Percentiles rank a stretch among this genome's conserved stretches.
Evolutionary conservation across 2,329 filamentous ascomycete genomes (phyloP).

Genomic region (Aciculosporium take): DNA sequence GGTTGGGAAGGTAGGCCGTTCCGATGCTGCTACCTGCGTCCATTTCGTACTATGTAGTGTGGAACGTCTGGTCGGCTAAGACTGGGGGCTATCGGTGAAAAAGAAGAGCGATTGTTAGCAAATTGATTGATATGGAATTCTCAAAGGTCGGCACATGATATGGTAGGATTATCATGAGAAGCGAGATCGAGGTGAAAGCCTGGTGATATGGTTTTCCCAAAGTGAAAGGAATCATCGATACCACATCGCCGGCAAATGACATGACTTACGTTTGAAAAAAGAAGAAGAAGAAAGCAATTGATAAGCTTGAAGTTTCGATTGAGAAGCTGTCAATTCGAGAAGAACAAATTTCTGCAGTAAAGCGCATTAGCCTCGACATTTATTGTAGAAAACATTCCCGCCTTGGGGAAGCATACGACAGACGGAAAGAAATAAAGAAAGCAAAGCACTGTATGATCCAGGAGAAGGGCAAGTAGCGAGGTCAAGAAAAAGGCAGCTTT

Average conservation of each 20-base stretch:
- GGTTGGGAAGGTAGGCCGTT: slow-evolving; percentile 18
- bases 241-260: slow-evolving; percentile 1
- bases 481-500: background rate
- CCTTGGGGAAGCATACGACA: background rate
- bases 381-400: background rate
- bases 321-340: slow-evolving; percentile 1
- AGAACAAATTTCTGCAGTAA: background rate
- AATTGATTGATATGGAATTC: background rate
- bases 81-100: slow-evolving; percentile 14
- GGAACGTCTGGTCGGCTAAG: slow-evolving; percentile 19
- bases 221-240: background rate
- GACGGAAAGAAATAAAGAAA: background rate
- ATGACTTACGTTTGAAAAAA: slow-evolving; percentile 12
- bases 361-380: background rate
- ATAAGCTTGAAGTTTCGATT: slow-evolving; percentile 16
- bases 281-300: slow-evolving; percentile 18
- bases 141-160: background rate
- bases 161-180: background rate
- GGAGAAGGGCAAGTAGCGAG: background rate
- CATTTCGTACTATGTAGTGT: slow-evolving; percentile 17
- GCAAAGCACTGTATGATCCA: too few relatives aligned
- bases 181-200: background rate
- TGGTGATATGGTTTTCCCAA: background rate
- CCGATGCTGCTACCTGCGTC: slow-evolving; percentile 20
- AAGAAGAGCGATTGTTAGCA: background rate